A percentile compares a stretch with the other conserved stretches of the same genome.
These are phyloP conservation scores for Trichoderma semiorbis DNA, from an alignment of 2,329 filamentous ascomycete species.

Conservation along the genomic window DNA sequence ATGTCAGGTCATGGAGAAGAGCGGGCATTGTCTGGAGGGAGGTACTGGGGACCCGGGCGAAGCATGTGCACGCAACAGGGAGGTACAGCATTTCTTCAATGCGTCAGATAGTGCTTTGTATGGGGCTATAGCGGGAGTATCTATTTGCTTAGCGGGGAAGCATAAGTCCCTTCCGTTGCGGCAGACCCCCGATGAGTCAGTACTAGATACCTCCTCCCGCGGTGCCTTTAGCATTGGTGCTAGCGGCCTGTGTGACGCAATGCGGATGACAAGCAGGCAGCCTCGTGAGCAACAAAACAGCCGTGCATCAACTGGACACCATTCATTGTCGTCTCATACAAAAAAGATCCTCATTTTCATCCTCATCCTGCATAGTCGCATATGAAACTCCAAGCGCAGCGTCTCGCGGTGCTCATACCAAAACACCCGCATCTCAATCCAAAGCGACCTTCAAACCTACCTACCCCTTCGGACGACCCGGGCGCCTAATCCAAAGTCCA, in stretches of 20 bases:
- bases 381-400: neutral
- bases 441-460: neutral
- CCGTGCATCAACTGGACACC: neutral
- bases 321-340: too few relatives aligned
- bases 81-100: neutral
- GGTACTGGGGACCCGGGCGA: neutral
- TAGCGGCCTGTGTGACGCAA: conserved; percentile 14
- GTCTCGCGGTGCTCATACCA: neutral
- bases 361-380: neutral
- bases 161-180: neutral
- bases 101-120: neutral
- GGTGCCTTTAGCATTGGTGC: neutral
- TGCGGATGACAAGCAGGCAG: neutral
- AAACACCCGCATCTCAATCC: neutral
- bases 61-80: neutral
- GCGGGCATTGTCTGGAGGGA: neutral
- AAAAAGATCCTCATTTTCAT: too few relatives aligned
- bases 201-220: neutral
- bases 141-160: neutral
- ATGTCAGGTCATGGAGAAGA: neutral
- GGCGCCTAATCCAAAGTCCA: neutral
- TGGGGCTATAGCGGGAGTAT: neutral
- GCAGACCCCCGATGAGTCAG: neutral
- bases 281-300: neutral
- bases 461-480: neutral